These are phyloP conservation scores for Chlorella ohadii DNA, from an alignment of 139 green algal genomes.

Conservation along the genomic window DNA sequence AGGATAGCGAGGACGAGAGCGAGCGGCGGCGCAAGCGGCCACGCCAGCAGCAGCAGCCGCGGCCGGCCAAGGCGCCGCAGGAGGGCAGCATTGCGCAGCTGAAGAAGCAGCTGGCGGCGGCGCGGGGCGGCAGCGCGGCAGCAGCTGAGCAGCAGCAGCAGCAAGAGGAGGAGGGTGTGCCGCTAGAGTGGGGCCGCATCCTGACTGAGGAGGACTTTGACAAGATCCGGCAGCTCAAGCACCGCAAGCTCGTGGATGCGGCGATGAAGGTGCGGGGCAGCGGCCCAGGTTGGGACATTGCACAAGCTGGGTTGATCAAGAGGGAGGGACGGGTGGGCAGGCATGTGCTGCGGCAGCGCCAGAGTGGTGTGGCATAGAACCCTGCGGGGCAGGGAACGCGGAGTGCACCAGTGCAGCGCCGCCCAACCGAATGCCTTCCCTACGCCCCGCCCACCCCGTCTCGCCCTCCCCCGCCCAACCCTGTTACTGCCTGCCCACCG, in stretches of 20 bases:
- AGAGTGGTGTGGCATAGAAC: too few species aligned
- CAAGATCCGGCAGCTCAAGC: constrained; percentile 73
- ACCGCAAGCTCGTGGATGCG: constrained; percentile 63
- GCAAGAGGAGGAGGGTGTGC: constrained; percentile 26
- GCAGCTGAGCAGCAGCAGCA: not conserved
- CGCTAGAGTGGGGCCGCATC: constrained; percentile 79
- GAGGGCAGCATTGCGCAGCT: constrained; percentile 46
- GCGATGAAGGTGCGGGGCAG: constrained; percentile 61
- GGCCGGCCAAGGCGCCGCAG: constrained; percentile 5
- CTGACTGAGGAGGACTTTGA: constrained; percentile 90
- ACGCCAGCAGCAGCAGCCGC: constrained; percentile 7
- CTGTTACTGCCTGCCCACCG: too few species aligned
- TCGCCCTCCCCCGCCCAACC: too few species aligned
- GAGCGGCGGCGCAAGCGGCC: constrained; percentile 21
- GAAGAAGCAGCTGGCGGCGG: constrained; percentile 47
- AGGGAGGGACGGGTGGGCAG: too few species aligned
- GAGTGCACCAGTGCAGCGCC: too few species aligned
- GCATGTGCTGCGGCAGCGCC: not conserved
- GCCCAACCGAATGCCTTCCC: too few species aligned
- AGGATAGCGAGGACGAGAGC: not conserved
- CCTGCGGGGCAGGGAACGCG: too few species aligned
- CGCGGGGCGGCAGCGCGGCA: not conserved
- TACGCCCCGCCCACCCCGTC: too few species aligned
- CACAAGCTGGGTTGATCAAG: too few species aligned
- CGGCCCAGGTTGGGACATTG: too few species aligned